Evolutionary conservation across 352 stramenopile species (phyloP).

Genomic region (Pythium phragmitis): DNA sequence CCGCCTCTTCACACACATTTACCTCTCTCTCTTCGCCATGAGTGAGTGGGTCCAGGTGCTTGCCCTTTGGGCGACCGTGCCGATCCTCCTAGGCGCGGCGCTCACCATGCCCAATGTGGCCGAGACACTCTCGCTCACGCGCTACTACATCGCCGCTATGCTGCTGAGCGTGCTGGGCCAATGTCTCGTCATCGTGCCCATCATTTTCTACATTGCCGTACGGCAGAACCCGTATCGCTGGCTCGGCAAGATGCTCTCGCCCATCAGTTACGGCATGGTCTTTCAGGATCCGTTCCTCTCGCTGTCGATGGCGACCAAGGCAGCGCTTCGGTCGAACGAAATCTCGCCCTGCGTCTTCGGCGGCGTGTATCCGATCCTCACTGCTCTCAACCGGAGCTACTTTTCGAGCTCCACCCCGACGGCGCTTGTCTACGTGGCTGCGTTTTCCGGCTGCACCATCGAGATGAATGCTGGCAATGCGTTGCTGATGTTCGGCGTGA

Average conservation of each 20-base stretch:
- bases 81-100: conserved; percentile 45
- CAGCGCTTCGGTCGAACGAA: conserved; percentile 47
- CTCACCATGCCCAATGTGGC: conserved; percentile 36
- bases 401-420: conserved; percentile 46
- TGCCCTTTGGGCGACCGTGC: conserved; percentile 44
- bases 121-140: conserved; percentile 36
- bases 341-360: conserved; percentile 53
- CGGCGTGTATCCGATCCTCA: conserved; percentile 56
- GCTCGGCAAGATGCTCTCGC: conserved; percentile 40
- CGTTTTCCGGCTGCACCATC: conserved; percentile 49
- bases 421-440: conserved; percentile 48
- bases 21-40: conserved; percentile 55
- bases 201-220: conserved; percentile 49
- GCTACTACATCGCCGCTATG: conserved; percentile 40
- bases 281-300: conserved; percentile 48
- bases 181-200: conserved; percentile 42
- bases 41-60: conserved; percentile 58
- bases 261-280: conserved; percentile 49
- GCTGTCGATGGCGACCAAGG: conserved; percentile 55
- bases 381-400: conserved; percentile 49
- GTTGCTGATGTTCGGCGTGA: conserved; percentile 48
- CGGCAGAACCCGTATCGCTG: conserved; percentile 59
- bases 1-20: conserved; percentile 58
- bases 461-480: conserved; percentile 31
- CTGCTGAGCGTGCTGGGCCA: conserved; percentile 35